These are phyloP conservation scores for Epichloe brachyelytri DNA, from an alignment of 2,329 filamentous ascomycete genomes.

Conservation along the genomic window DNA sequence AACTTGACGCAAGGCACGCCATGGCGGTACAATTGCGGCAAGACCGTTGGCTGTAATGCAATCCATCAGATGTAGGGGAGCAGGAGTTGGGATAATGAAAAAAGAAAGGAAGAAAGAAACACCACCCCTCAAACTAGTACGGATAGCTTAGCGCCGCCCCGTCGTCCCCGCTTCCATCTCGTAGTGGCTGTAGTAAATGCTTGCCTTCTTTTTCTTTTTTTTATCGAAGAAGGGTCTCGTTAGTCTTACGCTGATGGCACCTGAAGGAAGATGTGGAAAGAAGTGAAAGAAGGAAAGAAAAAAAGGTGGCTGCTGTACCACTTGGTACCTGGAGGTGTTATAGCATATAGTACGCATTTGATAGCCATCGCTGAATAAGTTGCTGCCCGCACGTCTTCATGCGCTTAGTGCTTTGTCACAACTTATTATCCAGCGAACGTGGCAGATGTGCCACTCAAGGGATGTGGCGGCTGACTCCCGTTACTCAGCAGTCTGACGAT, in stretches of 20 bases:
- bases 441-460: background rate
- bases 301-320: background rate
- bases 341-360: too few species aligned
- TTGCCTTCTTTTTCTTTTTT: background rate
- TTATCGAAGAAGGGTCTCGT: background rate
- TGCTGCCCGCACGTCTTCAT: too few species aligned
- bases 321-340: background rate
- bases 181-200: background rate
- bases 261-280: background rate
- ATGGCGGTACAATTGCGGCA: background rate
- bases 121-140: background rate
- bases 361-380: too few species aligned
- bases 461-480: background rate
- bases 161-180: background rate
- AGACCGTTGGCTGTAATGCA: background rate
- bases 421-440: background rate
- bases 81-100: background rate
- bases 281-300: background rate
- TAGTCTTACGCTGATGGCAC: background rate
- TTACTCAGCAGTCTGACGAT: background rate
- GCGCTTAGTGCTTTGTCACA: too few species aligned
- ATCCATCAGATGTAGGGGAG: background rate
- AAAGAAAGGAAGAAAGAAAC: background rate
- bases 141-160: background rate
- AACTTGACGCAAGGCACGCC: constrained; percentile 1